These are phyloP conservation scores for Barbatosphaeria neglecta DNA, from an alignment of 495 filamentous ascomycete species.

Conservation along the genomic window DNA sequence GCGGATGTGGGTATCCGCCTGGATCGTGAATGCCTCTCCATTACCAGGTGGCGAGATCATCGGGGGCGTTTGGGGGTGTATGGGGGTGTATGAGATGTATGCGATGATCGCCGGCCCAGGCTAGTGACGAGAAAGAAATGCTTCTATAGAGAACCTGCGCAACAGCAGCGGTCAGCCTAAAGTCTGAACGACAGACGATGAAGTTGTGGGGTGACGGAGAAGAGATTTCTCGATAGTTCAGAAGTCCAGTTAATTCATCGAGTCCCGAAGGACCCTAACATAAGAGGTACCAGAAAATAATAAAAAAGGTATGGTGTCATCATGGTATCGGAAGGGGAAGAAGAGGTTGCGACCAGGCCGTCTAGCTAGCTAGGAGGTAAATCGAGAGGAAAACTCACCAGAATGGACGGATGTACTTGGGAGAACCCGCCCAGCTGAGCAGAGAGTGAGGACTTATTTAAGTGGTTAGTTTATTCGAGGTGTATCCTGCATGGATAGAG, in stretches of 20 bases:
- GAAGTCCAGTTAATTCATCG: slow-evolving; percentile 53
- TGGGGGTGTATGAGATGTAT: too few species aligned
- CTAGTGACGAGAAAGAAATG: too few species aligned
- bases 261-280: slow-evolving; percentile 38
- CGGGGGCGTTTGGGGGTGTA: too few species aligned
- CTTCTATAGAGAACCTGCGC: too few species aligned
- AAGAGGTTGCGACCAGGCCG: neutral
- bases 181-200: neutral
- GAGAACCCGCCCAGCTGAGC: neutral
- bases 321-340: slow-evolving; percentile 18
- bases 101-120: too few species aligned
- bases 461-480: too few species aligned
- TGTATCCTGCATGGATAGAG: too few species aligned
- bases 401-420: neutral
- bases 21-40: too few species aligned
- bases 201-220: slow-evolving; percentile 1
- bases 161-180: slow-evolving; percentile 11
- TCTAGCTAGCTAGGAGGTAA: neutral
- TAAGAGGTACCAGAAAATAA: slow-evolving; percentile 56
- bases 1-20: too few species aligned
- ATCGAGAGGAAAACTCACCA: slow-evolving; percentile 8
- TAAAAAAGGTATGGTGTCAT: slow-evolving; percentile 35
- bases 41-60: too few species aligned
- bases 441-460: too few species aligned
- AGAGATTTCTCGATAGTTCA: slow-evolving; percentile 31